Percentiles rank a stretch among this genome's conserved stretches.
phyloP scores from a whole-genome alignment of 192 early-diverging fungal genomes.

The Podila clonocystis region DNA sequence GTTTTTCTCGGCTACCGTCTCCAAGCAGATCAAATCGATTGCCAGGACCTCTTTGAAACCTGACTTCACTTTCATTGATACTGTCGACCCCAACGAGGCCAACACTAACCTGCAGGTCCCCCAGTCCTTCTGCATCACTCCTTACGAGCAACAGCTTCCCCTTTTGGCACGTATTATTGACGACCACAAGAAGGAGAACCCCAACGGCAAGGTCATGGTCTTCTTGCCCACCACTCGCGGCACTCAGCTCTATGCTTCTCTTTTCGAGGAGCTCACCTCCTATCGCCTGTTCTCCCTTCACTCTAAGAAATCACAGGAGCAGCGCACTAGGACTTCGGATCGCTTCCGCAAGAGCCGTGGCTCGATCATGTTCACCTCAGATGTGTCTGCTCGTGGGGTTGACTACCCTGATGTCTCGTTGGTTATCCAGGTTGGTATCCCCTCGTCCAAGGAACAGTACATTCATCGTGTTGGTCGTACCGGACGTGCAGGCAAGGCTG shows the following conservation, averaged over 20 bases:
- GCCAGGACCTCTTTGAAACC: conserved; percentile 71
- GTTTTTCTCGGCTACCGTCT: conserved; percentile 95
- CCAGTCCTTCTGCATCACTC: conserved; percentile 79
- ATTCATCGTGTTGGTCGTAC: conserved; percentile 97
- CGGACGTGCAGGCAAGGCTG: conserved; percentile 92
- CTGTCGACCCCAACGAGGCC: conserved; percentile 85
- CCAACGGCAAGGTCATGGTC: conserved; percentile 86
- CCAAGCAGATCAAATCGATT: conserved; percentile 72
- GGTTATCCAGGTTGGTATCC: conserved; percentile 91
- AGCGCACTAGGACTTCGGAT: conserved; percentile 76
- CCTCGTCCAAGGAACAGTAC: conserved; percentile 86
- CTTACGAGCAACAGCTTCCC: conserved; percentile 69
- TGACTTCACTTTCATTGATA: conserved; percentile 70
- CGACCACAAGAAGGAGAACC: conserved; percentile 64
- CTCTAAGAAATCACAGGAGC: conserved; percentile 79
- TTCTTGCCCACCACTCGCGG: conserved; percentile 87
- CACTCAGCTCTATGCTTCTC: conserved; percentile 68
- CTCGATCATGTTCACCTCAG: conserved; percentile 89
- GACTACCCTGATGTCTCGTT: conserved; percentile 95
- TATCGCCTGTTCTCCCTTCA: conserved; percentile 74
- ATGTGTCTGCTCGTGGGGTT: conserved; percentile 97
- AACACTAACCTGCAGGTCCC: conserved; percentile 83
- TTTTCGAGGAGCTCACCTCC: conserved; percentile 63
- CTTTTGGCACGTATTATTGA: conserved; percentile 73
- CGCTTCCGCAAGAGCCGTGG: conserved; percentile 73